Base-by-base conservation (phyloP, 208 protist genomes). In the Crithidia brevicula region DNA sequence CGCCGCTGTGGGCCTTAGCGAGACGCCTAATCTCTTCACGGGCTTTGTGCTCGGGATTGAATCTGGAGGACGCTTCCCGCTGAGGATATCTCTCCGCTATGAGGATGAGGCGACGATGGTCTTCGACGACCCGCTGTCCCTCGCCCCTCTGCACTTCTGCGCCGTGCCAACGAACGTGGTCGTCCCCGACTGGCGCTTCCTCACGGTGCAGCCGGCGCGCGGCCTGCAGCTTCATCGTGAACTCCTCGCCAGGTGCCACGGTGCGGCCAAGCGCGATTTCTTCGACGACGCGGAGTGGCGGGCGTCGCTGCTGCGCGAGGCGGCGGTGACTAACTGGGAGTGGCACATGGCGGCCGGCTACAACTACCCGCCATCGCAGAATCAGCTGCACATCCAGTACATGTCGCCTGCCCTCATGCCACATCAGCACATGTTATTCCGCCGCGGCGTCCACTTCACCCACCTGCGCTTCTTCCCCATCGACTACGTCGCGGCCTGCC, bases 301-400 rank as follows among this genome's bases (percentile, higher is more conserved):
- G 2, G 10, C 15, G 11, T 59, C 62, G 22, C 63, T 80, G 23
- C 45, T 79, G 42, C 34, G 25, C 9, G 58, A 70, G 20, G 25
- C 30, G 18, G 10, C 46, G 13, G 42, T 23, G 25, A 34, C 25
- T 10, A 22, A 53, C 9, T 27, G 52, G 50, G 66, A 80, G 25
- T 50, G 40, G 57, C 42, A 63, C 52, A 73, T 89, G 53, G 23
- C 65, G 7, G 43, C 56, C 30, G 86, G 89, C 20, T 92, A 88
- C 74, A 94, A 92, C 73, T 92, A 70, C 67, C 86, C 89, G 3
- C 86, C 89, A 1, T 92, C 86, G 25, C 89, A 94, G 60, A 90
- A 91, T 51, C 89, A 94, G 49, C 78, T 92, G 23, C 86, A 94
- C 69, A 16, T 94, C 16, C 86, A 94, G 68, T 94, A 87, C 74